Conservation (phyloP, 306 rosid genomes). For the Dicorynia guianensis region DNA sequence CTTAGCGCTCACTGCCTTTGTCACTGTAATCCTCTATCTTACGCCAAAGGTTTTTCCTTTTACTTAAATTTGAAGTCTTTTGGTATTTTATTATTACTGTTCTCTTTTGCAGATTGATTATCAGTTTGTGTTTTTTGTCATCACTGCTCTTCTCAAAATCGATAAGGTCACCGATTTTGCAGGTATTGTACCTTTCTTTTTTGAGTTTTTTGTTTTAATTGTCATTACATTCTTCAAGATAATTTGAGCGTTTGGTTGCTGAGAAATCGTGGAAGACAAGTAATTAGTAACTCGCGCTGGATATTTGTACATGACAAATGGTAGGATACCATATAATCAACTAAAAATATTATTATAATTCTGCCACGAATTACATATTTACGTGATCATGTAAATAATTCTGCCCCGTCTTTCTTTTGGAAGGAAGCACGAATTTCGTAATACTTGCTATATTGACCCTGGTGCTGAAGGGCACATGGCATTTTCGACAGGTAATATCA, state of each 20-base stretch:
- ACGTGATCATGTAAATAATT: not conserved
- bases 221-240: not conserved
- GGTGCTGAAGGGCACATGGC: constrained; percentile 72
- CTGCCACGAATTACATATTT: not conserved
- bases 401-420: constrained; percentile 4
- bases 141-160: constrained; percentile 93
- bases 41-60: not conserved
- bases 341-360: not conserved
- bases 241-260: constrained; percentile 5
- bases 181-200: constrained; percentile 48
- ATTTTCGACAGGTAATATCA: constrained; percentile 81
- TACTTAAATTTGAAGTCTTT: not conserved
- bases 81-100: not conserved
- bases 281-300: not conserved
- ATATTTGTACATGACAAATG: not conserved
- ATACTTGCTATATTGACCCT: constrained; percentile 81
- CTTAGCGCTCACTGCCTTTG: constrained; percentile 81
- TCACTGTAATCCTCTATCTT: constrained; percentile 63
- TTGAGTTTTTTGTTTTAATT: not conserved
- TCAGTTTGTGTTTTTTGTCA: constrained; percentile 73
- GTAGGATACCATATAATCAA: not conserved
- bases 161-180: constrained; percentile 98
- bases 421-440: constrained; percentile 93
- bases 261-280: constrained; percentile 1
- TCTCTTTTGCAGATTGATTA: constrained; percentile 65